Base-by-base conservation (phyloP, 2,329 filamentous ascomycete species). In the Stachybotrys echinatus region DNA sequence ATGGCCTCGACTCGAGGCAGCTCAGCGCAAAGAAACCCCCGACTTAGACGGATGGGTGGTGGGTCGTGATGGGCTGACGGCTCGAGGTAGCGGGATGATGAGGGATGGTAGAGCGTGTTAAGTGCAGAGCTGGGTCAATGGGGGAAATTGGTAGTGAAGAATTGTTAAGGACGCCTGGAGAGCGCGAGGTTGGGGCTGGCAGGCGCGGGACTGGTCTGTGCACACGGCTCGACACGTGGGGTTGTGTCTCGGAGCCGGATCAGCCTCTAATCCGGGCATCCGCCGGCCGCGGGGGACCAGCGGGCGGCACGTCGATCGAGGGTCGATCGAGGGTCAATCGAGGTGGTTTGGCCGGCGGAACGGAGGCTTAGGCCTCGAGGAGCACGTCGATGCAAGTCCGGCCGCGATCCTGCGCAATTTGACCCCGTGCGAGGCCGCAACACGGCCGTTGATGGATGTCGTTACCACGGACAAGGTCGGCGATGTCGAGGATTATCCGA, bases 61-160 rank as follows among this genome's bases (percentile, higher is more conserved):
- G 46, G 52, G 55, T 55, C 45, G 54, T 43, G 55, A 55, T 45
- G 52, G 43, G 50, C 48, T 49, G 51, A 50, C 53, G 60, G 27
- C 27, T n/a, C 10, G 27, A 34, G 27, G 27, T 34, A 34, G 27
- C 27, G 10, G 14, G 27, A 8, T 14, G 27, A 34, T 34, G 27
- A 40, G 38, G 19, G n/a, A 8, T 40, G 38, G 19, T 40, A 40
- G 38, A 40, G 38, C 38, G 38, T 20, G 38, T 40, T 40, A 40
- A 40, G 38, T 40, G 38, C 38, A 40, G 38, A 40, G 38, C 59
- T 64, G 60, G 61, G 61, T 58, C 61, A 59, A 63, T 58, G 17
- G 58, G 60, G 56, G 66, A 71, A 72, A 72, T 69, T 72, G 68
- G 58, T 71, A 71, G 69, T 71, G 69, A 57, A 58, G 64, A 63